These are phyloP conservation scores for Salix exigua DNA, from an alignment of 345 rosid genomes.

Conservation along the genomic window DNA sequence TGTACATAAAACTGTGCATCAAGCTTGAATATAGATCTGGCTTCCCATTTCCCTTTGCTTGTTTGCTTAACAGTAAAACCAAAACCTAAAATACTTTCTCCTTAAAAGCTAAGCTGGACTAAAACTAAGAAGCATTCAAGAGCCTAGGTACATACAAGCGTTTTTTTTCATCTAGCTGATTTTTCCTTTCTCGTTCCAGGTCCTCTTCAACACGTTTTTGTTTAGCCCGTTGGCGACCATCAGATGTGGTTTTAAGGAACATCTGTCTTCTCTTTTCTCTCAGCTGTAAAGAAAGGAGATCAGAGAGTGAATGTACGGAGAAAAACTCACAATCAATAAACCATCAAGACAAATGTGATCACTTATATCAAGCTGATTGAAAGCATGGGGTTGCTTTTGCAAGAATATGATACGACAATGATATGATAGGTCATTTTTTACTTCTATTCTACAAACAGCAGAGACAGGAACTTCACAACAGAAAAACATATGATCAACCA, in stretches of 20 bases:
- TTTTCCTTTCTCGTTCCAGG: slow-evolving; percentile 70
- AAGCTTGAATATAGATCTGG: not conserved
- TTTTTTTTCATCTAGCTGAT: slow-evolving; percentile 74
- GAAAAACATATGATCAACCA: not conserved
- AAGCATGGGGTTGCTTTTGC: not conserved
- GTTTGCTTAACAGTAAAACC: not conserved
- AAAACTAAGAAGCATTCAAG: not conserved
- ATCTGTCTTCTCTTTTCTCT: slow-evolving; percentile 81
- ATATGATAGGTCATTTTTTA: not conserved
- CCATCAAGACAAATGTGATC: not conserved
- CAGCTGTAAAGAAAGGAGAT: slow-evolving; percentile 42
- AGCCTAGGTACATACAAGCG: slow-evolving; percentile 60
- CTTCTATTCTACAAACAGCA: not conserved
- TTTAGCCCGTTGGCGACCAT: slow-evolving; percentile 87
- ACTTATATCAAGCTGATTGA: too few relatives aligned
- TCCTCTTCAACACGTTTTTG: slow-evolving; percentile 84
- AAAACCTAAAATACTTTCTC: not conserved
- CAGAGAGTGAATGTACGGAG: not conserved
- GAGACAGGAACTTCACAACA: not conserved
- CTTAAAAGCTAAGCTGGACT: not conserved
- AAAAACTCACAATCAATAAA: not conserved
- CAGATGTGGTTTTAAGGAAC: slow-evolving; percentile 82
- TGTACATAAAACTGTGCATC: not conserved
- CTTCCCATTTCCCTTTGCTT: not conserved
- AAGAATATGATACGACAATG: not conserved